Base-by-base conservation (phyloP, 345 rosid genomes). In the Eucalyptus curtisii region DNA sequence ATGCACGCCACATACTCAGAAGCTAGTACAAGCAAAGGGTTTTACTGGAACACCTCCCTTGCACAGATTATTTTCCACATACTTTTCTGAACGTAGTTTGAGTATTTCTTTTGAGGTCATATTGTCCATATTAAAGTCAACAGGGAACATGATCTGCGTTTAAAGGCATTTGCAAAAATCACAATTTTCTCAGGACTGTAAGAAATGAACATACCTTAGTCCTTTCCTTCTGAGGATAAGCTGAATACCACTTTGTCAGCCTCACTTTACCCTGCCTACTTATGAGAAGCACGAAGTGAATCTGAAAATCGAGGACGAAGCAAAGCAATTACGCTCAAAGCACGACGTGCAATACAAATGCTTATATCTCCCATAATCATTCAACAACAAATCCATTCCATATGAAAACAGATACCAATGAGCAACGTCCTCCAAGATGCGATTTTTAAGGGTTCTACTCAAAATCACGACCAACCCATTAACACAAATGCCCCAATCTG, bases 251-350 rank as follows among this genome's bases (percentile, higher is more conserved):
- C 89, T 98, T 98, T 66, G 99, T 97, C 89, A 97, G 93, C 92
- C 99, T 92, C 64, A 97, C 99, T 94, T 98, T 98, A 37, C 99
- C 99, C 94, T 98, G 99, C 37, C 99, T 96, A 90, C 99, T 98
- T 89, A 97, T 94, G 44, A 97, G 97, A 90, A 97, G 95, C 90
- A 98, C 99, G 88, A 98, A 98, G 48, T 95, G 96, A 93, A 96
- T 94, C 98, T 96, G 94, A 50, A 90, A 92, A 45, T 87, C 17
- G 6, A 76, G 84, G 47, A 76, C 5, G 13, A 22, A 76, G 84
- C 47, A 76, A 76, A 40, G 84, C 24, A 76, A 40, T 76, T 11
- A 76, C 42, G 13, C 84, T 42, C 47, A 76, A 13, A 40, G 47
- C 47, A 64, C 1, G 13, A 76, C 0, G 9, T 37, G 84, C 30